Evolutionary conservation across 257 asterid species (phyloP).

Genomic region (Solanum ossicruentum): DNA sequence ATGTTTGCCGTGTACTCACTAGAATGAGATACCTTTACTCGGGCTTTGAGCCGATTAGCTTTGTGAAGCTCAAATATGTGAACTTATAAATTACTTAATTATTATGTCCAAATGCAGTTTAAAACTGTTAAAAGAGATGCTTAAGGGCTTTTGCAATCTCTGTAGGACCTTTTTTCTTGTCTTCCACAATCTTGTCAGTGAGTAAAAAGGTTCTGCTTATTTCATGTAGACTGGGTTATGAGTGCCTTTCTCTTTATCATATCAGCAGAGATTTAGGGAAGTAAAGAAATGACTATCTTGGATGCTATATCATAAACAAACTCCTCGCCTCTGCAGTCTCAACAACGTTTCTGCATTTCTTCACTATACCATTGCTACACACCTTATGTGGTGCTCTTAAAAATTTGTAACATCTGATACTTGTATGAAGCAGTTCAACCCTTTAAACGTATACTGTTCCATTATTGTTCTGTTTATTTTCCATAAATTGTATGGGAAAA

Average conservation of each 20-base stretch:
- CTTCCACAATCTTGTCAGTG: background rate
- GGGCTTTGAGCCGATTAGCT: background rate
- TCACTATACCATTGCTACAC: background rate
- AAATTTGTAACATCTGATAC: background rate
- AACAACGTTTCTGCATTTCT: background rate
- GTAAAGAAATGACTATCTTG: background rate
- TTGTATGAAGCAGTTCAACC: background rate
- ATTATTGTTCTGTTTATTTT: background rate
- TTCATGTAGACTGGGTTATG: background rate
- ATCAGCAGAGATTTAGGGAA: background rate
- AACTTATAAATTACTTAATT: background rate
- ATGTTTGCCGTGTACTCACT: background rate
- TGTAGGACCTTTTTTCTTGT: background rate
- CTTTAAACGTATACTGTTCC: background rate
- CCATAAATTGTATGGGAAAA: background rate
- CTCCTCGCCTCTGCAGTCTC: background rate
- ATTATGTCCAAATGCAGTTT: background rate
- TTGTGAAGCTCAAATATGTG: background rate
- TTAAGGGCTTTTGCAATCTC: background rate
- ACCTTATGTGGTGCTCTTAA: background rate
- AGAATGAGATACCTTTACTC: background rate
- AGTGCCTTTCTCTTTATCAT: background rate
- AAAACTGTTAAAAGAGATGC: background rate
- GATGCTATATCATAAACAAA: background rate
- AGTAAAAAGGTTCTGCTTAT: background rate